Evolutionary conservation across 225 moss, liverwort and hornwort genomes (phyloP).

Genomic region (Straminergon stramineum): DNA sequence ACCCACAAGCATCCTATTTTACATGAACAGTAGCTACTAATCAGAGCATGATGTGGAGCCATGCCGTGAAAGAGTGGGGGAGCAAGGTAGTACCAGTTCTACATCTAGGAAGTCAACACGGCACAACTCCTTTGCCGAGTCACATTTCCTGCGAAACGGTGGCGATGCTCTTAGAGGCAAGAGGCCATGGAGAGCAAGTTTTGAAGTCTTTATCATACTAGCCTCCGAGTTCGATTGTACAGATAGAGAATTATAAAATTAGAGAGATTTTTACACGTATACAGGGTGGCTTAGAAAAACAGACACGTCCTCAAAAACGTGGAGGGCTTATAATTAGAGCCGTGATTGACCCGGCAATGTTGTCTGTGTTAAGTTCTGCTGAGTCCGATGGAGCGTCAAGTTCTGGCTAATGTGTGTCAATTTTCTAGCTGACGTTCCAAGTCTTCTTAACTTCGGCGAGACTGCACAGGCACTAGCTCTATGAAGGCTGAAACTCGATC

Average conservation of each 20-base stretch:
- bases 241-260: not conserved
- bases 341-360: not conserved
- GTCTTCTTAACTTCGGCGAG: not conserved
- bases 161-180: too few species aligned
- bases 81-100: too few species aligned
- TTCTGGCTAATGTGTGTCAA: too few species aligned
- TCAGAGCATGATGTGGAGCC: too few species aligned
- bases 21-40: too few species aligned
- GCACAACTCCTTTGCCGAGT: too few species aligned
- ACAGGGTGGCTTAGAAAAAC: not conserved
- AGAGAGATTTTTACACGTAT: not conserved
- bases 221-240: not conserved
- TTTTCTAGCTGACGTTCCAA: not conserved
- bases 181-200: not conserved
- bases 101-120: too few species aligned
- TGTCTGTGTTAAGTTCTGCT: not conserved
- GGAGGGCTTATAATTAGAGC: not conserved
- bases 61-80: too few species aligned
- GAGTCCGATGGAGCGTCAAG: not conserved
- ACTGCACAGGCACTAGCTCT: not conserved
- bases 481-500: not conserved
- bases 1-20: too few species aligned
- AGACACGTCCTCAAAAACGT: not conserved
- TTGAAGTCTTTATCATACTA: not conserved
- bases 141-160: too few species aligned